Conservation (phyloP, 2,329 filamentous ascomycete species). For the Scopulariopsis brevicaulis region DNA sequence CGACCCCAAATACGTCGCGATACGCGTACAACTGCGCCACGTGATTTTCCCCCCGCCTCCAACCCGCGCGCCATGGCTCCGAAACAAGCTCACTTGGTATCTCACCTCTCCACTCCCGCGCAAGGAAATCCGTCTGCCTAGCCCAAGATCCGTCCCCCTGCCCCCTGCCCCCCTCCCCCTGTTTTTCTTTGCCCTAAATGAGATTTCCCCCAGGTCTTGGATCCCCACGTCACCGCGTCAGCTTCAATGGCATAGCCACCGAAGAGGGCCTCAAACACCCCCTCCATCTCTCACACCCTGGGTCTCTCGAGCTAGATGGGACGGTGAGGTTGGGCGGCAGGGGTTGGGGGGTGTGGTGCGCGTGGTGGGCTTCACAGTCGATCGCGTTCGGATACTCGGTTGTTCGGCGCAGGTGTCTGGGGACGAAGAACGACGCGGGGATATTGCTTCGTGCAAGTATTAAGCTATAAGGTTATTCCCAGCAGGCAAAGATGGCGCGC, state of each 20-base stretch:
- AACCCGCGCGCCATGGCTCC: neutral
- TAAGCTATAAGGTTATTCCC: no score
- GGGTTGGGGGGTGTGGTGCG: neutral
- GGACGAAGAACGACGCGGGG: no score
- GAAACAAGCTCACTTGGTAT: neutral
- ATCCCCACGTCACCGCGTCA: neutral
- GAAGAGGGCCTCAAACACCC: neutral
- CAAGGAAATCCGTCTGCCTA: neutral
- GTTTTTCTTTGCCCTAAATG: neutral
- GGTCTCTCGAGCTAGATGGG: neutral
- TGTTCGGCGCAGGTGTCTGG: no score
- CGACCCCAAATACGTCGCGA: neutral
- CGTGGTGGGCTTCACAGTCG: neutral
- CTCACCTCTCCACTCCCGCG: neutral
- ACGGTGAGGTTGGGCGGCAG: neutral
- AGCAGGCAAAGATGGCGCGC: no score
- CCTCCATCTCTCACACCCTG: neutral
- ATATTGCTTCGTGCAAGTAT: no score
- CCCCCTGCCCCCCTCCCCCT: neutral
- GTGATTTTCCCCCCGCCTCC: neutral
- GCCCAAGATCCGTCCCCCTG: neutral
- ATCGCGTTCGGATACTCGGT: neutral
- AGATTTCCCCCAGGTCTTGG: neutral
- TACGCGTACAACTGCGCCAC: neutral
- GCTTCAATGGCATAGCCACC: neutral